Evolutionary conservation across 192 early-diverging fungal species (phyloP), one percentile per base, ranked within the genome.

Genomic region (Phycomyces nitens): DNA sequence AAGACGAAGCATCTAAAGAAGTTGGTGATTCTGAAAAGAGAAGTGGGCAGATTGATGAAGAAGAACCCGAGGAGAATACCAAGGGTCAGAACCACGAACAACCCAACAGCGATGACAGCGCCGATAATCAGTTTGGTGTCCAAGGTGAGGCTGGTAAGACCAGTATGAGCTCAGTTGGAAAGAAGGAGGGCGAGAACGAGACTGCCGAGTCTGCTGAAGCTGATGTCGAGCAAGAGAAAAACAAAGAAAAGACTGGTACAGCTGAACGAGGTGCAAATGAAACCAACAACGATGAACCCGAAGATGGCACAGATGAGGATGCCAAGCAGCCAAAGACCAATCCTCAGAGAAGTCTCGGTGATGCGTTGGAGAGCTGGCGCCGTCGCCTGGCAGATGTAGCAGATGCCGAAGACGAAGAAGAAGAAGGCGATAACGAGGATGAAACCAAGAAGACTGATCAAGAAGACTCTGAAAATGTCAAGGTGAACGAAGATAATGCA

Each of bases 291-390:
- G 62, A 73, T 12, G 62, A 65, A 26, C 39, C 23, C 10, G 70
- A 80, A 20, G 64, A 82, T 10, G 60, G 78, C 6, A 58, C 69
- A 50, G 74, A 75, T 18, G 64, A 80, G 26, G 74, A 77, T 59
- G 64, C 80, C 64, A 44, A 69, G n/a, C 39, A 70, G 53, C 44
- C 62, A 41, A 54, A 92, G 53, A 80, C 83, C 47, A 94, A 97
- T 70, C 93, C 96, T 22, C 88, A 90, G 69, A 84, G 94, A 49
- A 94, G 89, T 50, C 71, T 99, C 34, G 97, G 95, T 20, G 93
- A 97, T 69, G 94, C 94, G 15, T 76, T 94, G 55, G 90, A 96
- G 73, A 90, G 92, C 69, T 99, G 95, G 95, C 89, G 88, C 73
- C 86, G 90, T 24, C 83, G 94, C 18, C 75, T 99, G 22, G 80